phyloP scores from a whole-genome alignment of 257 asterid genomes.

The Nicotiana obtusifolia region DNA sequence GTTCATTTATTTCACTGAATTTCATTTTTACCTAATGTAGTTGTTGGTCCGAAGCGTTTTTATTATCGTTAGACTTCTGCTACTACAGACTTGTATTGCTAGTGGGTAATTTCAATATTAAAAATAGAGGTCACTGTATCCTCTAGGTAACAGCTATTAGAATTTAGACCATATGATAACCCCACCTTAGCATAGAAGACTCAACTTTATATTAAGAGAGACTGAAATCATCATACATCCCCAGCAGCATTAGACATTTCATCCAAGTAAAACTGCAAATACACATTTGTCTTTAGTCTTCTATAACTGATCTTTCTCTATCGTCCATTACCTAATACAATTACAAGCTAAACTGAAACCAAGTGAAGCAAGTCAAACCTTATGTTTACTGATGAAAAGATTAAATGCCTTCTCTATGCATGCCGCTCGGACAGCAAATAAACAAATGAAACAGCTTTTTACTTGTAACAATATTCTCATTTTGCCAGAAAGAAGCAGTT shows the following conservation, averaged over 20 bases:
- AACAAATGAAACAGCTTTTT: neutral
- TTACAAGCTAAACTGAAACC: neutral
- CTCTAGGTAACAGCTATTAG: neutral
- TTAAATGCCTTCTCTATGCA: neutral
- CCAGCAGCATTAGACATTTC: neutral
- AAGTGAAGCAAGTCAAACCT: neutral
- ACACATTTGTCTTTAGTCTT: neutral
- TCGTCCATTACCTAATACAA: neutral
- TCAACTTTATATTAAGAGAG: neutral
- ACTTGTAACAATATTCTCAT: neutral
- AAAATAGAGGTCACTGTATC: neutral
- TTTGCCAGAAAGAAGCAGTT: neutral
- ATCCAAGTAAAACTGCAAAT: neutral
- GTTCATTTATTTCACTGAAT: too few relatives aligned
- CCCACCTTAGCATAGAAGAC: neutral
- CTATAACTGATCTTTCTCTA: neutral
- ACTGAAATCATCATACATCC: neutral
- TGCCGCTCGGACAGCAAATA: neutral
- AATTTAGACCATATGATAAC: neutral
- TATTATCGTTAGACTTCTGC: too few relatives aligned
- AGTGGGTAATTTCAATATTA: too few relatives aligned
- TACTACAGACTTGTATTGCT: too few relatives aligned
- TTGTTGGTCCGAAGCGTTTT: too few relatives aligned
- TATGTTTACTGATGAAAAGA: neutral
- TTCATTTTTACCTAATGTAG: too few relatives aligned